phyloP scores from a whole-genome alignment of 225 moss, liverwort and hornwort genomes.

The Asterella californica region DNA sequence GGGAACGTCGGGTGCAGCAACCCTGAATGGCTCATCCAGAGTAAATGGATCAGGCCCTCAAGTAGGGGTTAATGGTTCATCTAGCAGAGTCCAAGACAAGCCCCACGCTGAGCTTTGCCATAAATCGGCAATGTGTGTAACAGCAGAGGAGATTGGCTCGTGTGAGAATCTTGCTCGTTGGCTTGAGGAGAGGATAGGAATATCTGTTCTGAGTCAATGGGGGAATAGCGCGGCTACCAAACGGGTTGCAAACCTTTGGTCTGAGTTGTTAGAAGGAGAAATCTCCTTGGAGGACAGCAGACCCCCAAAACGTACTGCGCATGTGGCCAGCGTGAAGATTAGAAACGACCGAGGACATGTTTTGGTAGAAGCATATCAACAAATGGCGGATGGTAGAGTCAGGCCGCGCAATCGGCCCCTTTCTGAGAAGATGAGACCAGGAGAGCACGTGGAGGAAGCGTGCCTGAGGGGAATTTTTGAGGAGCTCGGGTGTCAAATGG shows the following conservation, averaged over 20 bases:
- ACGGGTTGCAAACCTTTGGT: conserved; percentile 72
- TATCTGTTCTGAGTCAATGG: conserved; percentile 60
- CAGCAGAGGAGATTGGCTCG: conserved; percentile 64
- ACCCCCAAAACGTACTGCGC: conserved; percentile 71
- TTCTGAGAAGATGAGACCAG: conserved; percentile 88
- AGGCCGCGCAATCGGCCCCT: conserved; percentile 76
- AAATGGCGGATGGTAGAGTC: conserved; percentile 78
- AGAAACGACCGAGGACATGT: conserved; percentile 57
- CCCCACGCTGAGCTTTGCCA: conserved; percentile 53
- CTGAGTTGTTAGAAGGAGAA: conserved; percentile 70
- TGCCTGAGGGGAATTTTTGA: conserved; percentile 81
- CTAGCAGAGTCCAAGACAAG: neutral
- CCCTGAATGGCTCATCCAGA: neutral
- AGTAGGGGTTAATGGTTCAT: neutral
- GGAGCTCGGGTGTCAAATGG: conserved; percentile 78
- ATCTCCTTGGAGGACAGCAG: conserved; percentile 69
- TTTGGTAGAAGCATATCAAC: conserved; percentile 76
- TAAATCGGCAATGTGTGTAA: conserved; percentile 53
- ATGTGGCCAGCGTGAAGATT: conserved; percentile 81
- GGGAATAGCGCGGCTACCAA: conserved; percentile 66
- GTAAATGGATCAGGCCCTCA: neutral
- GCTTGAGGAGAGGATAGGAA: conserved; percentile 63
- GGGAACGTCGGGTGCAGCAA: neutral
- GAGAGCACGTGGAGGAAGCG: conserved; percentile 73
- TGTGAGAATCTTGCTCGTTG: conserved; percentile 63